These are phyloP conservation scores for Talaromyces sp. DNA, from an alignment of 2,329 filamentous ascomycete species.

Conservation along the genomic window DNA sequence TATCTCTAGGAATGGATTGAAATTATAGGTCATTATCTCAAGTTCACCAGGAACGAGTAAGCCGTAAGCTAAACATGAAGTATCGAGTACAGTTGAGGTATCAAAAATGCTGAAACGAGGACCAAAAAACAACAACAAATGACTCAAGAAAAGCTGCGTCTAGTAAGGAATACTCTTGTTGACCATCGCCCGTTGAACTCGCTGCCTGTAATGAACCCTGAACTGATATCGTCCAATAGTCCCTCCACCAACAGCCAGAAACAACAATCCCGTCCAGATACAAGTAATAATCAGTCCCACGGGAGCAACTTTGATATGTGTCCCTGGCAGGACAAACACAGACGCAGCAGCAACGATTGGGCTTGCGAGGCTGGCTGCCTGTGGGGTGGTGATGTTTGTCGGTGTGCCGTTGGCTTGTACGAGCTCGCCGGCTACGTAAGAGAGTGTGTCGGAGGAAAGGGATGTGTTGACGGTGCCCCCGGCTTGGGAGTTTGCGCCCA, in stretches of 20 bases:
- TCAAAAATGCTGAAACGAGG: background rate
- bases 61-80: background rate
- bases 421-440: slow-evolving; percentile 38
- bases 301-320: slow-evolving; percentile 32
- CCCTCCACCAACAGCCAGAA: slow-evolving; percentile 34
- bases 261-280: slow-evolving; percentile 34
- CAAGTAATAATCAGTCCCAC: slow-evolving; percentile 34
- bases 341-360: slow-evolving; percentile 27
- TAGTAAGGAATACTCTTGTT: slow-evolving; percentile 2
- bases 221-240: slow-evolving; percentile 34
- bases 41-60: slow-evolving; percentile 1
- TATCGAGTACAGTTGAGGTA: background rate
- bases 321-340: slow-evolving; percentile 36
- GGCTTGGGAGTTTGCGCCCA: slow-evolving; percentile 27
- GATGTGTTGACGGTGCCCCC: slow-evolving; percentile 26
- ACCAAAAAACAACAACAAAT: background rate
- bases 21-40: slow-evolving; percentile 4
- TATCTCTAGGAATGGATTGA: background rate
- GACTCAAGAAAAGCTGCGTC: background rate
- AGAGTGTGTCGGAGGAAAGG: slow-evolving; percentile 36
- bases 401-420: slow-evolving; percentile 24
- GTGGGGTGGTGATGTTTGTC: slow-evolving; percentile 28
- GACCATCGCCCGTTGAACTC: slow-evolving; percentile 21
- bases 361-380: slow-evolving; percentile 25
- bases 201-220: slow-evolving; percentile 33